Conservation (phyloP, 2,329 filamentous ascomycete genomes). For the Penicillium palitans region DNA sequence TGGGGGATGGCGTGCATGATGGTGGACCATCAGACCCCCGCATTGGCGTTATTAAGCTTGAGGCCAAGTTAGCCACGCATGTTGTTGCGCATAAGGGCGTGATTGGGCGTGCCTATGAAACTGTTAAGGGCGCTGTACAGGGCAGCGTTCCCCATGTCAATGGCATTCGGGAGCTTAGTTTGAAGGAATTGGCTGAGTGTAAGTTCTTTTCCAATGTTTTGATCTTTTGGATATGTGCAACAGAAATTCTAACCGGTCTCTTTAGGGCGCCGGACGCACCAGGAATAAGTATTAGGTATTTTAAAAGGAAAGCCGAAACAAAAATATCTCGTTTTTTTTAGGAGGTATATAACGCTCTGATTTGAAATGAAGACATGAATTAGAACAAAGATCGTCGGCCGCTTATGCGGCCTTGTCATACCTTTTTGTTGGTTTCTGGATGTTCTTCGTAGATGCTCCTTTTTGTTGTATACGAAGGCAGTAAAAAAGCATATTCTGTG, state of each 20-base stretch:
- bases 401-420: no score
- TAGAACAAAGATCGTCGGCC: background rate
- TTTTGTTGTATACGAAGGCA: no score
- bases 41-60: conserved; percentile 77
- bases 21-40: conserved; percentile 78
- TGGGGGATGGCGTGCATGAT: conserved; percentile 80
- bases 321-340: rapidly evolving
- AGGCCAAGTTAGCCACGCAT: conserved; percentile 71
- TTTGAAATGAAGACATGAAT: background rate
- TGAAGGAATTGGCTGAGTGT: conserved; percentile 66
- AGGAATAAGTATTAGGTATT: conserved; percentile 14
- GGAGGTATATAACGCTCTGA: background rate
- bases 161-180: conserved; percentile 70
- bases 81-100: conserved; percentile 63
- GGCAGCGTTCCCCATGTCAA: conserved; percentile 72
- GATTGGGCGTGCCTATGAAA: conserved; percentile 65
- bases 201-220: conserved; percentile 18
- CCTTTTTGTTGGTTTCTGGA: no score
- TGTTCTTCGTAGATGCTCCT: no score
- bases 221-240: background rate
- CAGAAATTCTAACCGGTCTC: conserved; percentile 6
- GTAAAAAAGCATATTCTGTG: no score
- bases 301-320: background rate
- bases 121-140: conserved; percentile 73
- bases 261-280: conserved; percentile 35